Base-by-base conservation (phyloP, 257 asterid genomes). In the Gentiana dahurica region DNA sequence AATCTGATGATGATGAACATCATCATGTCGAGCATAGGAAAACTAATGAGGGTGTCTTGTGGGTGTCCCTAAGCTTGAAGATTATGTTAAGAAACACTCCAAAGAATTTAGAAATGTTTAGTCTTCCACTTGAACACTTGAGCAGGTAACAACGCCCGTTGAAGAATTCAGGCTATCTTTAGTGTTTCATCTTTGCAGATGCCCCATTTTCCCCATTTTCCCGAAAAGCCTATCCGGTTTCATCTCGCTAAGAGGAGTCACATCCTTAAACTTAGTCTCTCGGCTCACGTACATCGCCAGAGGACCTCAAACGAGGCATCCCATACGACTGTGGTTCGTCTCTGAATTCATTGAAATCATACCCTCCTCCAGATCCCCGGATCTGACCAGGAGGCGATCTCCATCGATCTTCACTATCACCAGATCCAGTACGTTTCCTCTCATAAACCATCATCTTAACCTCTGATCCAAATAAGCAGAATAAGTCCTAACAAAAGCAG, bases 211-310 rank as follows among this genome's bases (percentile, higher is more conserved):
- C 24, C 77, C 71, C 95, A 85, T 82, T 81, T 73, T 85, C 56
- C 80, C 91, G 1, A 85, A 73, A 61, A 85, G 71, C 77, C 81
- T 67, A 69, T 78, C 91, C 0, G 86, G 86, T 36, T 64, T 65
- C 89, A 85, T 80, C n/a, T 85, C 92, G 61, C 84, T 72, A 54
- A 85, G 70, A 2, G 95, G 95, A 33, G 91, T 85, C 55, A 64
- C 81, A 67, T 67, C 81, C 58, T 81, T 85, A 66, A 53, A 71
- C 58, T 65, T 84, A 47, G 69, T 72, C 70, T 4, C 58, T 46
- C 1, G 78, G 69, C 52, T 75, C 94, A 66, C 66, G 68, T 12
- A 80, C 88, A 55, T 82, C 95, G 49, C 86, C 88, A 2, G 75
- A 85, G 1, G 91, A 85, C 53, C 86, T 75, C 0, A 91, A 78